Evolutionary conservation across 306 rosid genomes (phyloP).

Genomic region (Cicer bijugum): DNA sequence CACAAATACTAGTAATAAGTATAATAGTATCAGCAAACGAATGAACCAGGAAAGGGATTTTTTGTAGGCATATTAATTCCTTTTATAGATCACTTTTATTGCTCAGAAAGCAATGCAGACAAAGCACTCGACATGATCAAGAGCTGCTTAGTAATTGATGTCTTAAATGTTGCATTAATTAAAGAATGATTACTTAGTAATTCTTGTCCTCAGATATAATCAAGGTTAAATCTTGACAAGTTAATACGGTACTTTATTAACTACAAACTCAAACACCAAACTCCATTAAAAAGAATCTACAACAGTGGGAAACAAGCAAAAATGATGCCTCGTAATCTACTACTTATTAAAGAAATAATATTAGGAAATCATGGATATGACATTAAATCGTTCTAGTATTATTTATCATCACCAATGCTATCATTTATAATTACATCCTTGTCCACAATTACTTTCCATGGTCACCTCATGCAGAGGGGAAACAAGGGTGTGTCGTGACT

Average conservation of each 20-base stretch:
- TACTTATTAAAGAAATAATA: background rate
- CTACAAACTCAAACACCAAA: background rate
- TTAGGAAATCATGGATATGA: background rate
- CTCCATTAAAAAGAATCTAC: background rate
- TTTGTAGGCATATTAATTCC: background rate
- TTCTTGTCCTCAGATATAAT: background rate
- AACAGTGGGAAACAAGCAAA: background rate
- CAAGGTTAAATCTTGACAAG: conserved; percentile 24
- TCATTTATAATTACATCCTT: conserved; percentile 4
- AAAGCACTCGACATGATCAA: conserved; percentile 22
- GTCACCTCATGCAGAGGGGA: background rate
- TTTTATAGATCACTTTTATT: background rate
- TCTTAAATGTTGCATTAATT: background rate
- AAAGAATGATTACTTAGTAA: background rate
- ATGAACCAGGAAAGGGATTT: conserved; percentile 23
- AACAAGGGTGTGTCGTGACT: conserved; percentile 31
- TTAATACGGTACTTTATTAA: background rate
- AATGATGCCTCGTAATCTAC: background rate
- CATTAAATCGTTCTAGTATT: background rate
- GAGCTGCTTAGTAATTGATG: conserved; percentile 25
- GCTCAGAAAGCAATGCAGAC: background rate
- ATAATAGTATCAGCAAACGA: background rate
- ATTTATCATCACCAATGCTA: background rate
- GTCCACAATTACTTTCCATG: conserved; percentile 7
- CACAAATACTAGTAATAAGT: background rate